A percentile compares a stretch with the other conserved stretches of the same genome.
phyloP scores from a whole-genome alignment of 805 yeast species.

The Saccharomycopsis capsularis region DNA sequence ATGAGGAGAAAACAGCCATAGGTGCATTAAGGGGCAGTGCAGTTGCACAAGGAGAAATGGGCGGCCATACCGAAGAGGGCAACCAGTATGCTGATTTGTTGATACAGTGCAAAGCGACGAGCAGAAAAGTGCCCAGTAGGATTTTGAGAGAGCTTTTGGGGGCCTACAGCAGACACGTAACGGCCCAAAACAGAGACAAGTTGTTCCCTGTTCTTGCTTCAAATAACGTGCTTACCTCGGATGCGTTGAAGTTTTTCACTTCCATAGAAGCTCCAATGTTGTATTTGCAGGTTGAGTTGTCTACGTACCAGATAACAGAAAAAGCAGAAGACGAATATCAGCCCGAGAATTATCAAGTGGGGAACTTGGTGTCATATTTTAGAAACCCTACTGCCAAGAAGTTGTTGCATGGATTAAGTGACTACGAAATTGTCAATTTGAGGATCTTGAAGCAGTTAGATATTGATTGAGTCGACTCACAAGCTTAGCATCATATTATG shows the following conservation, averaged over 20 bases:
- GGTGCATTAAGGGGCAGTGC: neutral
- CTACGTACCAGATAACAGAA: neutral
- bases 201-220: conserved; percentile 13
- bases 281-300: conserved; percentile 7
- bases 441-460: conserved; percentile 9
- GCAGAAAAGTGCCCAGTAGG: conserved; percentile 13
- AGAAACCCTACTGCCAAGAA: conserved; percentile 11
- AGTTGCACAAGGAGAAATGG: neutral
- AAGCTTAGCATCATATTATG: too few relatives aligned
- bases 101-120: conserved; percentile 19
- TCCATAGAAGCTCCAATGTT: conserved; percentile 7
- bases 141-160: conserved; percentile 19
- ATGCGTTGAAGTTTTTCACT: conserved; percentile 13
- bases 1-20: neutral
- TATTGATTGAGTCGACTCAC: too few relatives aligned
- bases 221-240: conserved; percentile 11
- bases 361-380: conserved; percentile 13
- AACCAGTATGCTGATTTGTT: conserved; percentile 1
- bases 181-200: neutral
- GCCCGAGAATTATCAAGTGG: conserved; percentile 6
- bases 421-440: conserved; percentile 8
- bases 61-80: neutral
- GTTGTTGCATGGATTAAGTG: conserved; percentile 11
- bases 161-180: conserved; percentile 1
- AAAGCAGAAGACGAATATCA: neutral